Conservation (phyloP, 2,329 filamentous ascomycete species). For the Mycosphaerella arachidis region DNA sequence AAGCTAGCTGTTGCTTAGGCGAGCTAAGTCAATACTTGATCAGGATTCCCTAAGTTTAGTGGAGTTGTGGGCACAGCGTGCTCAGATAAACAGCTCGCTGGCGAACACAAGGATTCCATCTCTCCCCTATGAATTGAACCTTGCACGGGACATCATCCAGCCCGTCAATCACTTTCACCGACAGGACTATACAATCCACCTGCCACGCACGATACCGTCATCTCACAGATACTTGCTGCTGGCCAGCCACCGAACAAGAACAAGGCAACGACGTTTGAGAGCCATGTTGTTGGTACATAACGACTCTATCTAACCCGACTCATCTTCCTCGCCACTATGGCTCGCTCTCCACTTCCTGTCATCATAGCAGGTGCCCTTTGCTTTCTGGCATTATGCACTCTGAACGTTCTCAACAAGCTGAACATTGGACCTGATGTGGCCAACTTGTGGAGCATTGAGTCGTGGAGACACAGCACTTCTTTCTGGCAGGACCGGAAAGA, state of each 20-base stretch:
- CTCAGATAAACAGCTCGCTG: neutral
- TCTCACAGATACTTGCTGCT: neutral
- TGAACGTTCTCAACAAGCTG: slow-evolving; percentile 19
- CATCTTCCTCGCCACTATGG: slow-evolving; percentile 10
- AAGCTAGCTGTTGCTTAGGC: no score
- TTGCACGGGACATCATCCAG: neutral
- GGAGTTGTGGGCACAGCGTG: neutral
- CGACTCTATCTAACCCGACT: neutral
- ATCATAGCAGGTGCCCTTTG: slow-evolving; percentile 15
- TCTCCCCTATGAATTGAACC: neutral
- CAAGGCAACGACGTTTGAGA: neutral
- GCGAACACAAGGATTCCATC: neutral
- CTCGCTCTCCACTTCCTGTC: slow-evolving; percentile 16
- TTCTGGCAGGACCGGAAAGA: neutral
- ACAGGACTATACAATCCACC: neutral
- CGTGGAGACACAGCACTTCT: neutral
- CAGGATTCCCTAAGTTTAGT: no score
- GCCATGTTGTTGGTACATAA: neutral
- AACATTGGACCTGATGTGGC: neutral
- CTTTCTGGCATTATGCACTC: slow-evolving; percentile 14
- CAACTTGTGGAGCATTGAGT: neutral
- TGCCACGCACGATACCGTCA: neutral
- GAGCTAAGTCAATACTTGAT: no score
- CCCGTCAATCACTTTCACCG: neutral
- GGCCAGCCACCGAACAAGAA: neutral